Percentiles rank a stretch among this genome's conserved stretches.
Conservation (phyloP, 768 basidiomycete genomes). For the Leccinum truebloodii region DNA sequence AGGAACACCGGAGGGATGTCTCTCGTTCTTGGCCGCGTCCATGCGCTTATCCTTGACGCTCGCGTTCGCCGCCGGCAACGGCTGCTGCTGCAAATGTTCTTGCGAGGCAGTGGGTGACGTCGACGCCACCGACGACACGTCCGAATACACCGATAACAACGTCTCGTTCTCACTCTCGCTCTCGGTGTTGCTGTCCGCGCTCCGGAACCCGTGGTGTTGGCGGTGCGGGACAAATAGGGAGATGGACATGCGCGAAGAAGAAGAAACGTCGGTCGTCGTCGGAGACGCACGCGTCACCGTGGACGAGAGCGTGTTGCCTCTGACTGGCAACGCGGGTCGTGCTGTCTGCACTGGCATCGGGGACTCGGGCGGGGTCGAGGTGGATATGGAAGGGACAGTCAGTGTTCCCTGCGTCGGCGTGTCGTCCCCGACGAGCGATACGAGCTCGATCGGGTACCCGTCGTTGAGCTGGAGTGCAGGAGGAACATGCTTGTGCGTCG, state of each 20-base stretch:
- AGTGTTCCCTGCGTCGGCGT: slow-evolving; percentile 39
- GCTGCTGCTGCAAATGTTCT: slow-evolving; percentile 21
- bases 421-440: slow-evolving; percentile 13
- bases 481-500: slow-evolving; percentile 22
- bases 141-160: slow-evolving; percentile 33
- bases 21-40: slow-evolving; percentile 20
- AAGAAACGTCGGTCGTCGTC: slow-evolving; percentile 11
- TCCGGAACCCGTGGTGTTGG: slow-evolving; percentile 23
- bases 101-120: slow-evolving; percentile 35
- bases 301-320: slow-evolving; percentile 14
- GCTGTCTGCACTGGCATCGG: slow-evolving; percentile 29
- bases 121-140: slow-evolving; percentile 35
- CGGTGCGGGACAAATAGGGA: slow-evolving; percentile 27
- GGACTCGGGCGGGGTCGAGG: slow-evolving; percentile 44
- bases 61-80: slow-evolving; percentile 20
- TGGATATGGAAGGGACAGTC: slow-evolving; percentile 57
- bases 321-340: slow-evolving; percentile 11
- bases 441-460: slow-evolving; percentile 21
- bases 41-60: not conserved
- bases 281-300: slow-evolving; percentile 11
- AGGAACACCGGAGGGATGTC: slow-evolving; percentile 38
- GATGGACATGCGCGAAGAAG: slow-evolving; percentile 31
- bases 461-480: slow-evolving; percentile 33
- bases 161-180: slow-evolving; percentile 38
- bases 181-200: slow-evolving; percentile 28